Conservation (phyloP, 371 early-diverging fungal genomes). For the Rhizopus delemar region DNA sequence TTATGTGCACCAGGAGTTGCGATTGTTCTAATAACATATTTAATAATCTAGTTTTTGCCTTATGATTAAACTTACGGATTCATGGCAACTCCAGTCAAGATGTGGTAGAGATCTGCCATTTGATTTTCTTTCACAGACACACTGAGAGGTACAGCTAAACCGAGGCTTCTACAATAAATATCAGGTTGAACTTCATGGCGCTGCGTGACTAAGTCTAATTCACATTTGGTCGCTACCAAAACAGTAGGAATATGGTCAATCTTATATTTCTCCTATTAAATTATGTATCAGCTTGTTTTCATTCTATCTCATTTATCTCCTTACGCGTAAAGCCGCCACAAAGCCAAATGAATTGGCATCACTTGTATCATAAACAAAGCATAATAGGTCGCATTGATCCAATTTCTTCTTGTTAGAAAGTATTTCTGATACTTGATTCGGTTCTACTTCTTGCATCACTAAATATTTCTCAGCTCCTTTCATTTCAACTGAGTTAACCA, state of each 20-base stretch:
- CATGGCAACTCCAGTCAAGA: constrained; percentile 84
- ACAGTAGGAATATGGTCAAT: constrained; percentile 84
- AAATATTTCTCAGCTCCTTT: constrained; percentile 92
- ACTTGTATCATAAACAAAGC: constrained; percentile 93
- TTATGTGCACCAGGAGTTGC: constrained; percentile 48
- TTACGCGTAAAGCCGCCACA: constrained; percentile 79
- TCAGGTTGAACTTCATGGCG: constrained; percentile 80
- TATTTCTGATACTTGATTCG: constrained; percentile 74
- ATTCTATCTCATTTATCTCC: constrained; percentile 6
- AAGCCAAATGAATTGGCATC: constrained; percentile 93
- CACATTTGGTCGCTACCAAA: constrained; percentile 93
- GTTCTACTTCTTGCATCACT: constrained; percentile 91
- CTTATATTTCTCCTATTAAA: constrained; percentile 72
- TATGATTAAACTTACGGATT: constrained; percentile 64
- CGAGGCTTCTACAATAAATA: constrained; percentile 84
- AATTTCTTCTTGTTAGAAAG: constrained; percentile 76
- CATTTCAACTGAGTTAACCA: constrained; percentile 93
- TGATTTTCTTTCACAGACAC: constrained; percentile 85
- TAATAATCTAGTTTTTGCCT: background rate
- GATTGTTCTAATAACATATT: constrained; percentile 28
- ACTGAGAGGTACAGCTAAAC: constrained; percentile 83
- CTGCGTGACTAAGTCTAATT: constrained; percentile 85
- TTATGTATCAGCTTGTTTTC: background rate
- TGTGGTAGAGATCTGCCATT: constrained; percentile 85
- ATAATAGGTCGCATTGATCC: constrained; percentile 87